Base-by-base conservation (phyloP, 768 basidiomycete genomes). In the Boletus reticuloceps region DNA sequence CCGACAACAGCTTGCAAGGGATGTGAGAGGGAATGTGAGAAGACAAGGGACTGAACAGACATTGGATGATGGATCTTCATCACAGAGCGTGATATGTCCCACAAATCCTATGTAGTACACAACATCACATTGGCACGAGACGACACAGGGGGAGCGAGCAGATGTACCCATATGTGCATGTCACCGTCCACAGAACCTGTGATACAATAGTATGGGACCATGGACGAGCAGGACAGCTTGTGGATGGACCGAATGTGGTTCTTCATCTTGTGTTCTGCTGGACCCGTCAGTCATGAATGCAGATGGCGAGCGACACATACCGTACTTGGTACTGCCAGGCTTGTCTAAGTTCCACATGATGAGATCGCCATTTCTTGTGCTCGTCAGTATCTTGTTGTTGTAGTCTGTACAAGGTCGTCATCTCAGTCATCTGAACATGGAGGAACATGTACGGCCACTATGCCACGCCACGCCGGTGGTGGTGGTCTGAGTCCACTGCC, bases 381-480 rank as follows among this genome's bases (percentile, higher is more conserved):
- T 89, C 4, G 90, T 91, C 20, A 92, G 69, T 47, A 91, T 82
- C 72, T 91, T 92, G 69, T 85, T 83, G 66, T 75, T 83, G 71
- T 83, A 89, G 12, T 69, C 89, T 91, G 58, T 38, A 27, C 27
- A 7, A 27, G 6, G 36, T 19, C 56, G 47, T 1, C 17, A 45
- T 48, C 41, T 64, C 27, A 53, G 48, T 34, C 19, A 7, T 20
- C 17, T 11, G 22, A 41, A 44, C 22, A 22, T 22, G 22, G 9
- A 27, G 37, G 25, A 51, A n/a, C 36, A 75, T 82, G 53, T 55
- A 88, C 87, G 69, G 50, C 85, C 86, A 60, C 78, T 77, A 25
- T 84, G 85, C 90, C 90, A 92, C n/a, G 82, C 86, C 19, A 91
- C 84, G 63, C 89, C 89, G 0, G 89, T 92, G 61, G 80, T 85